Conservation (phyloP, 2,329 filamentous ascomycete genomes). For the Penicillium sp. region DNA sequence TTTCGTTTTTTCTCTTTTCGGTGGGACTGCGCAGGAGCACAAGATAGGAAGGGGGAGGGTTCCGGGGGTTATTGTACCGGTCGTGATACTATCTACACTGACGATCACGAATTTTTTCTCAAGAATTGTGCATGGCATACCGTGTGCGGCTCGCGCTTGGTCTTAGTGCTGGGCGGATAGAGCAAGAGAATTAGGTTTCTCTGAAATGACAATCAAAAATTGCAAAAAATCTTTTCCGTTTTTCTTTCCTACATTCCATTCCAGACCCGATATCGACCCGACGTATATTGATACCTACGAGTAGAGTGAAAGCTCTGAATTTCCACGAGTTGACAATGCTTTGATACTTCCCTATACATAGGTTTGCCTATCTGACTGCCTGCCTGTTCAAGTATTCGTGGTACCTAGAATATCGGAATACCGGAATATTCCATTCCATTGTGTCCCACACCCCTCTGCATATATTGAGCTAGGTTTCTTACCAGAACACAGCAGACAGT, state of each 20-base stretch:
- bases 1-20: slow-evolving; percentile 17
- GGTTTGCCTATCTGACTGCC: too few relatives aligned
- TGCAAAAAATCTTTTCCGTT: slow-evolving; percentile 25
- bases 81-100: slow-evolving; percentile 23
- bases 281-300: neutral
- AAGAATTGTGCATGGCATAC: slow-evolving; percentile 26
- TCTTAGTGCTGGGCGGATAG: slow-evolving; percentile 43
- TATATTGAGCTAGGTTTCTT: too few relatives aligned
- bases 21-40: slow-evolving; percentile 18
- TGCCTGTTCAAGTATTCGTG: too few relatives aligned
- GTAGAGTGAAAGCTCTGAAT: too few relatives aligned
- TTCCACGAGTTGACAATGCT: too few relatives aligned
- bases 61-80: slow-evolving; percentile 22
- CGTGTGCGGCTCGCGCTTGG: slow-evolving; percentile 22
- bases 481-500: too few relatives aligned
- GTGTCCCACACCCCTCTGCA: too few relatives aligned
- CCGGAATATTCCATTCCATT: too few relatives aligned
- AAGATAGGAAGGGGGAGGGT: slow-evolving; percentile 12
- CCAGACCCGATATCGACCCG: too few relatives aligned
- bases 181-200: slow-evolving; percentile 41
- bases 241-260: slow-evolving; percentile 18
- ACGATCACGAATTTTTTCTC: slow-evolving; percentile 24
- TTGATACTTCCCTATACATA: too few relatives aligned
- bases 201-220: slow-evolving; percentile 36
- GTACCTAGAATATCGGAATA: too few relatives aligned